Conservation (phyloP, 345 rosid species). For the Excoecaria agallocha region DNA sequence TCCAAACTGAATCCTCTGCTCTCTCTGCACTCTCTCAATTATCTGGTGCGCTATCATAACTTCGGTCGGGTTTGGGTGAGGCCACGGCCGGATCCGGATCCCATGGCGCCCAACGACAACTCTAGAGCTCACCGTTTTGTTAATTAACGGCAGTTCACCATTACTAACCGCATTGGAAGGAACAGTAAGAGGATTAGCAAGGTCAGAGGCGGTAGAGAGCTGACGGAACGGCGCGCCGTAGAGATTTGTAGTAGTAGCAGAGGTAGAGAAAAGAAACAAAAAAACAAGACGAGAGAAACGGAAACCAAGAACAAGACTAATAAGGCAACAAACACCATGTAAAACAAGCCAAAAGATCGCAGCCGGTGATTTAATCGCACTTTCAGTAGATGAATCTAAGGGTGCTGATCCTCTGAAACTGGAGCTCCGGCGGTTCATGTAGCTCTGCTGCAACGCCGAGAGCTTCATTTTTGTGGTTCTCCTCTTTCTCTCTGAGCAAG, state of each 20-base stretch:
- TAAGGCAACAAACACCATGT: constrained; percentile 81
- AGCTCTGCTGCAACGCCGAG: constrained; percentile 78
- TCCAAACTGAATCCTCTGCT: constrained; percentile 78
- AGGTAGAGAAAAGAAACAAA: constrained; percentile 80
- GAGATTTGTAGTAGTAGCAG: constrained; percentile 41
- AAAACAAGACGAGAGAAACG: constrained; percentile 92
- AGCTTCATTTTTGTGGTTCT: constrained; percentile 56
- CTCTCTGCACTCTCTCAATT: constrained; percentile 83
- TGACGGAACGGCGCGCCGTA: constrained; percentile 58
- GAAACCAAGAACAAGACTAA: constrained; percentile 83
- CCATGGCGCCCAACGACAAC: constrained; percentile 97
- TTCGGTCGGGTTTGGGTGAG: constrained; percentile 87
- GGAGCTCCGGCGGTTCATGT: constrained; percentile 65
- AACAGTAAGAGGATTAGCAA: constrained; percentile 15
- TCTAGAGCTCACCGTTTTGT: constrained; percentile 56
- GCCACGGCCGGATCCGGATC: constrained; percentile 99
- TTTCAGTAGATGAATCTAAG: constrained; percentile 59
- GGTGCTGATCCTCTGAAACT: constrained; percentile 56
- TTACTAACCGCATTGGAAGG: constrained; percentile 21
- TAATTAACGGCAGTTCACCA: constrained; percentile 25
- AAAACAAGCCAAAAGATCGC: constrained; percentile 72
- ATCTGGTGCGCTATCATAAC: constrained; percentile 91
- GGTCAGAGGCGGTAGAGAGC: constrained; percentile 26
- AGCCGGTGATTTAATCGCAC: constrained; percentile 56
- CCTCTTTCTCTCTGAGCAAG: neutral